phyloP scores from a whole-genome alignment of 2,329 filamentous ascomycete species.

The Colletotrichum sp. region DNA sequence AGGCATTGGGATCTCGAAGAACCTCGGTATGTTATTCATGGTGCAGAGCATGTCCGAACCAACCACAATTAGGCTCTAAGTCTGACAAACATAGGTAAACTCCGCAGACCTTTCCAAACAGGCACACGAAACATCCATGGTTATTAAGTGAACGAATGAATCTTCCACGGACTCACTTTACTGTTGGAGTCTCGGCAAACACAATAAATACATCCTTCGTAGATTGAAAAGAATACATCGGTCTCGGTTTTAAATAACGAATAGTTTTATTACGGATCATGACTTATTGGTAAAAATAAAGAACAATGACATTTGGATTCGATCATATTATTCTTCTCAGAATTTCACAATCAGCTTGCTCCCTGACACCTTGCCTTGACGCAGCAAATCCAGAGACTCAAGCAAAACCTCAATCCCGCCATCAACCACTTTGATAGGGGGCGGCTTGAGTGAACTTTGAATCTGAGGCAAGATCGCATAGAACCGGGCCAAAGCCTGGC shows the following conservation, averaged over 20 bases:
- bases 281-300: not conserved
- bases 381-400: slow-evolving; percentile 20
- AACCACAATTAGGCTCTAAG: not conserved
- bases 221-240: not conserved
- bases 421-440: slow-evolving; percentile 17
- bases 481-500: slow-evolving; percentile 25
- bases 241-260: not conserved
- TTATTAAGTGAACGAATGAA: not conserved
- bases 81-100: not conserved
- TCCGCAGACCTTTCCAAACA: not conserved
- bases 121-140: fast-evolving
- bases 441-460: slow-evolving; percentile 20
- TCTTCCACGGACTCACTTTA: not conserved
- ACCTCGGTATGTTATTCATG: not conserved
- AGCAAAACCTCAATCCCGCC: slow-evolving; percentile 23
- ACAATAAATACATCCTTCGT: not conserved
- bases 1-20: not conserved
- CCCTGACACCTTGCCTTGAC: slow-evolving; percentile 26
- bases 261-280: not conserved
- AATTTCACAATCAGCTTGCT: slow-evolving; percentile 25
- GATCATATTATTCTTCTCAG: not conserved
- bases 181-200: not conserved
- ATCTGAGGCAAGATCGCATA: slow-evolving; percentile 22
- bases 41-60: not conserved
- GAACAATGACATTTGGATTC: not conserved